Conservation (phyloP, 148 eudicot species). For the Polygonum aviculare region DNA sequence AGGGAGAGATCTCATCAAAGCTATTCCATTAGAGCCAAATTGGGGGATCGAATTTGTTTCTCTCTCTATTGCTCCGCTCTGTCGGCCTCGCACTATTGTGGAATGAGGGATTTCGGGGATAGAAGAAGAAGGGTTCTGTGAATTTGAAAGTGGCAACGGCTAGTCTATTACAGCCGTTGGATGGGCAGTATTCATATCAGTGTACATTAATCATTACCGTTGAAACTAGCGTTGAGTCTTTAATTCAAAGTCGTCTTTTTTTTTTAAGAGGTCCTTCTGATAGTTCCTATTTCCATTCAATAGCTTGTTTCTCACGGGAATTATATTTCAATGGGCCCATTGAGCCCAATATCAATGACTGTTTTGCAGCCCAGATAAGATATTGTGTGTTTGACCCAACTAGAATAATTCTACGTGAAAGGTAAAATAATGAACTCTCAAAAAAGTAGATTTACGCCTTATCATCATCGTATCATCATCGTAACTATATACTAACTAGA, state of each 20-base stretch:
- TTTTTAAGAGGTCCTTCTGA: too few species aligned
- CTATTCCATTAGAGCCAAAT: conserved; percentile 18
- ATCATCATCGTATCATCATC: too few species aligned
- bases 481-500: too few species aligned
- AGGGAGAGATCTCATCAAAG: conserved; percentile 13
- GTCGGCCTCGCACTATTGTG: background rate
- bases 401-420: too few species aligned
- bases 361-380: too few species aligned
- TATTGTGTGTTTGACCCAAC: too few species aligned
- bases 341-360: too few species aligned
- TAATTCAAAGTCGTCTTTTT: background rate
- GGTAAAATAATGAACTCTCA: too few species aligned
- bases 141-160: conserved; percentile 1
- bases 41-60: conserved; percentile 18
- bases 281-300: too few species aligned
- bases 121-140: conserved; percentile 9
- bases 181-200: background rate
- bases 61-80: conserved; percentile 5
- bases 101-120: conserved; percentile 12
- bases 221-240: conserved; percentile 2
- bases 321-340: too few species aligned
- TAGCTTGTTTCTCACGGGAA: too few species aligned
- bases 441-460: too few species aligned
- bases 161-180: conserved; percentile 1
- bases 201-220: background rate